Conservation (phyloP, 2,329 filamentous ascomycete species). For the Fonsecaea pugnacius region DNA sequence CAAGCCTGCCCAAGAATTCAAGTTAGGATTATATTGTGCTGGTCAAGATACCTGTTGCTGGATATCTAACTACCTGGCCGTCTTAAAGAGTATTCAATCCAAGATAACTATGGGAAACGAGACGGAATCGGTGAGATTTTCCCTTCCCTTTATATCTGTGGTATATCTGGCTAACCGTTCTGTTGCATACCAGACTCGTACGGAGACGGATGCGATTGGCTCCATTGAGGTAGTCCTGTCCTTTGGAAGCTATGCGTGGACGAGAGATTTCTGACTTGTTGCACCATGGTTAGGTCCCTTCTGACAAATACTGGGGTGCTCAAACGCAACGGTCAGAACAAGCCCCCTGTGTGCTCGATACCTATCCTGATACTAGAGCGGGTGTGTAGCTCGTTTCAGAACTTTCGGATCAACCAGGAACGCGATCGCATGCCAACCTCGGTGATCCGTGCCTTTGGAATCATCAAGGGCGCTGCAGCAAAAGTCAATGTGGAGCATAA, state of each 20-base stretch:
- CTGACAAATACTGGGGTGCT: slow-evolving; percentile 90
- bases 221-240: slow-evolving; percentile 71
- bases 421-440: slow-evolving; percentile 26
- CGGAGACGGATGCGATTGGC: slow-evolving; percentile 96
- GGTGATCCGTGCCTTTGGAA: slow-evolving; percentile 25
- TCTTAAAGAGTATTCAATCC: neutral
- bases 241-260: neutral
- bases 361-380: neutral
- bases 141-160: neutral
- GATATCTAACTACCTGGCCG: neutral
- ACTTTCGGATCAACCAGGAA: slow-evolving; percentile 28
- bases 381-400: slow-evolving; percentile 21
- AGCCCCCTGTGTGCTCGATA: neutral
- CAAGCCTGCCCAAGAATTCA: neutral
- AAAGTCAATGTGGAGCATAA: slow-evolving; percentile 23
- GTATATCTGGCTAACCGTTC: neutral
- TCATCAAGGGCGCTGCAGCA: slow-evolving; percentile 27
- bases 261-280: neutral
- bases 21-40: neutral
- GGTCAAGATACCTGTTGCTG: neutral
- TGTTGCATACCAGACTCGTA: slow-evolving; percentile 59
- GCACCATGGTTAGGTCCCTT: neutral
- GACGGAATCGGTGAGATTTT: neutral
- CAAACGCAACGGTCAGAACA: slow-evolving; percentile 56
- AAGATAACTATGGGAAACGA: neutral